Evolutionary conservation across 1,139 yeast species (phyloP).

Genomic region (Geotrichum bryndzae): DNA sequence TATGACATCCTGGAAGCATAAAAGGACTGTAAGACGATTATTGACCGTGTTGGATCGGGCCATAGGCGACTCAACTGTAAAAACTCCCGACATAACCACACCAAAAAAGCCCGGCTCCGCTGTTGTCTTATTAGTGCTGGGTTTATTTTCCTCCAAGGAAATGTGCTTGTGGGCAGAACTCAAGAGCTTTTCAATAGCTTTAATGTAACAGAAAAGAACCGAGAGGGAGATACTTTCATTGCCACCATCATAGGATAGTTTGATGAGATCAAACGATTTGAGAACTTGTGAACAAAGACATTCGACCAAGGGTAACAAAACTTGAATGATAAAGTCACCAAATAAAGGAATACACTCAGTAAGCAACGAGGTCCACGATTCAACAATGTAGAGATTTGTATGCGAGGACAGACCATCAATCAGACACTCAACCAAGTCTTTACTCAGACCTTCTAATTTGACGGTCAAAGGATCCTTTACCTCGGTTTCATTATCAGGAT

Average conservation of each 20-base stretch:
- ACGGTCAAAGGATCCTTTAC: slow-evolving; percentile 9
- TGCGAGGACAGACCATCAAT: slow-evolving; percentile 35
- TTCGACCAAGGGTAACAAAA: slow-evolving; percentile 45
- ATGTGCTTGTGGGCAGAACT: slow-evolving; percentile 53
- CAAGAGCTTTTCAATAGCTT: slow-evolving; percentile 63
- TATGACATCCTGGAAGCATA: slow-evolving; percentile 60
- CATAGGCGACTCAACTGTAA: slow-evolving; percentile 68
- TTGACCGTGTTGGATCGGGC: slow-evolving; percentile 48
- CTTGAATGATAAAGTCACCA: slow-evolving; percentile 48
- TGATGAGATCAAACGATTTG: slow-evolving; percentile 34
- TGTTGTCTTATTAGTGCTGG: neutral
- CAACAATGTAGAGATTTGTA: slow-evolving; percentile 39
- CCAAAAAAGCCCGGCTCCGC: slow-evolving; percentile 57
- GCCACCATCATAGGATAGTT: slow-evolving; percentile 20
- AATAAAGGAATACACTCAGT: slow-evolving; percentile 44
- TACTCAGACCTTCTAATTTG: slow-evolving; percentile 11
- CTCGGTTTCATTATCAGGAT: slow-evolving; percentile 7
- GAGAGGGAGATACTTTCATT: slow-evolving; percentile 20
- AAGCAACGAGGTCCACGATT: slow-evolving; percentile 45
- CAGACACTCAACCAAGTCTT: slow-evolving; percentile 32
- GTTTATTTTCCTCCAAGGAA: slow-evolving; percentile 34
- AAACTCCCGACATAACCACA: slow-evolving; percentile 78
- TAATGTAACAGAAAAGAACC: slow-evolving; percentile 45
- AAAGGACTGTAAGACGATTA: slow-evolving; percentile 50
- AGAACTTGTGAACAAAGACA: slow-evolving; percentile 47